phyloP scores from a whole-genome alignment of 2,329 filamentous ascomycete genomes.

The Stemphylium beticola region DNA sequence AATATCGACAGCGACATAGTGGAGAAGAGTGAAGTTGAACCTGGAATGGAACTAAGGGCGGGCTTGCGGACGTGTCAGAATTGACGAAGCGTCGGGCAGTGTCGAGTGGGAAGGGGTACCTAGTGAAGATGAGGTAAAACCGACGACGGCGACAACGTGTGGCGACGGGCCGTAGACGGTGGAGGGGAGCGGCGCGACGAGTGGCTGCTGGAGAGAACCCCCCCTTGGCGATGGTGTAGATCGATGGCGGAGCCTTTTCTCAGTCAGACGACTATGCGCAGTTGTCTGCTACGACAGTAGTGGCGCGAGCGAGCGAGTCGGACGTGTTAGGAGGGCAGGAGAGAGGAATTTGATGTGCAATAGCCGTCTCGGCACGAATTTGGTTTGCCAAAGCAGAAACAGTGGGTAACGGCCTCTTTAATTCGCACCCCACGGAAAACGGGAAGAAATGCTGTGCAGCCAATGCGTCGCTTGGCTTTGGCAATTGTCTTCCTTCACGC shows the following conservation, averaged over 20 bases:
- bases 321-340: constrained; percentile 17
- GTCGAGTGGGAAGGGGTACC: constrained; percentile 37
- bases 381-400: constrained; percentile 7
- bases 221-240: constrained; percentile 17
- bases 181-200: constrained; percentile 22
- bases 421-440: constrained; percentile 19
- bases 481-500: constrained; percentile 9
- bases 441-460: constrained; percentile 11
- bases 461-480: constrained; percentile 24
- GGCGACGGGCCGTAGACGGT: constrained; percentile 38
- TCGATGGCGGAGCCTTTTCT: constrained; percentile 3
- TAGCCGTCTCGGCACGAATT: constrained; percentile 19
- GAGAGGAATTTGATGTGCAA: constrained; percentile 31
- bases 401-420: constrained; percentile 15
- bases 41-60: constrained; percentile 33
- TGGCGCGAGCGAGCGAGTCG: constrained; percentile 19
- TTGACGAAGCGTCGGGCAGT: constrained; percentile 24
- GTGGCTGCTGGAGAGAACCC: constrained; percentile 2
- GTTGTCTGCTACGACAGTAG: constrained; percentile 21
- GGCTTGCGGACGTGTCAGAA: constrained; percentile 30
- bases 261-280: constrained; percentile 20
- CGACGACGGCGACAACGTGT: constrained; percentile 39
- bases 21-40: constrained; percentile 36
- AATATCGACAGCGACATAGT: constrained; percentile 47
- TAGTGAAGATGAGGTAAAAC: constrained; percentile 41